Evolutionary conservation across 768 basidiomycete species (phyloP).

Genomic region (Trametes cingulata): DNA sequence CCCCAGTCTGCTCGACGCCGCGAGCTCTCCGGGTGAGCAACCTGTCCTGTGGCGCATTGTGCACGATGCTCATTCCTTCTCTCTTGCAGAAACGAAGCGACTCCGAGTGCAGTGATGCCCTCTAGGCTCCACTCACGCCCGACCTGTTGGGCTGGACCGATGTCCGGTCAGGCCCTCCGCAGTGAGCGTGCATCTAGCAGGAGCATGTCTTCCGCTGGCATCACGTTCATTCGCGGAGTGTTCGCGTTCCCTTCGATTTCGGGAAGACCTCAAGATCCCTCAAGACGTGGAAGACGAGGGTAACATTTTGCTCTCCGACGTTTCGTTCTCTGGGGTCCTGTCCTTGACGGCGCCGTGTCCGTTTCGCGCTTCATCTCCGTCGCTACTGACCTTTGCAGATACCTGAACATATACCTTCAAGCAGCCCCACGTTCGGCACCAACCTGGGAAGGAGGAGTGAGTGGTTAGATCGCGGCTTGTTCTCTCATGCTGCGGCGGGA

Average conservation of each 20-base stretch:
- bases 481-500: too few species aligned
- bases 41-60: neutral
- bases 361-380: neutral
- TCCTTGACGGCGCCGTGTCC: neutral
- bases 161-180: slow-evolving; percentile 10
- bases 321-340: neutral
- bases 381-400: slow-evolving; percentile 10
- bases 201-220: neutral
- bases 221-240: neutral
- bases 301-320: neutral
- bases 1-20: neutral
- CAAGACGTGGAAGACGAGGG: neutral
- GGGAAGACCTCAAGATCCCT: neutral
- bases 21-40: slow-evolving; percentile 14
- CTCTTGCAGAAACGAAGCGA: slow-evolving; percentile 14
- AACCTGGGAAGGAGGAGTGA: neutral
- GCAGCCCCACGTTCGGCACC: neutral
- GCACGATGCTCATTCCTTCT: neutral
- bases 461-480: too few species aligned
- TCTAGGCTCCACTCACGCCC: neutral
- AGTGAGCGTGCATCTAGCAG: neutral
- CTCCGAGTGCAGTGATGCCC: slow-evolving; percentile 11
- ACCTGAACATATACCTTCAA: neutral
- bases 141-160: neutral
- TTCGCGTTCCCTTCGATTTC: neutral